These are phyloP conservation scores for Acacia melanoxylon DNA, from an alignment of 306 rosid species.

Conservation along the genomic window DNA sequence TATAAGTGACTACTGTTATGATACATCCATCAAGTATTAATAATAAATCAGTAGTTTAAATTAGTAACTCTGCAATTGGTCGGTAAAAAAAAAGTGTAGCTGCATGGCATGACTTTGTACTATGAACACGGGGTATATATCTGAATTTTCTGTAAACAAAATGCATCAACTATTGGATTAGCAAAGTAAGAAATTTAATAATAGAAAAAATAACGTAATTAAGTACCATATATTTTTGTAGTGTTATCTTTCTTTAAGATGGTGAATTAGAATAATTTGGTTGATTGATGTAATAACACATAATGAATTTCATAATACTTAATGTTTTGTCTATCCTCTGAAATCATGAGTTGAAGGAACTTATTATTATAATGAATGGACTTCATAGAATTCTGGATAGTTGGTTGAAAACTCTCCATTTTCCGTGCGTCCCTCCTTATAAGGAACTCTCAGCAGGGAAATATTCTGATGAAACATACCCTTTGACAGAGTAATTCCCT, in stretches of 20 bases:
- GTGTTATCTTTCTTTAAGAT: neutral
- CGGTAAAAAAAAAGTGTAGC: neutral
- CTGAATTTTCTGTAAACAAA: conserved; percentile 12
- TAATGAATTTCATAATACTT: neutral
- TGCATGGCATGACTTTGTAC: neutral
- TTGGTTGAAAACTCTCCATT: neutral
- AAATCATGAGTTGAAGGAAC: neutral
- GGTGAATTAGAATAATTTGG: neutral
- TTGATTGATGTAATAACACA: neutral
- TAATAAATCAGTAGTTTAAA: neutral
- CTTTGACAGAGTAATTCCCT: neutral
- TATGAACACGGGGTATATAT: neutral
- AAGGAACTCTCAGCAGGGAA: neutral
- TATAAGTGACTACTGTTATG: neutral
- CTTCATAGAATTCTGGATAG: neutral
- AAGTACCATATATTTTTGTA: neutral
- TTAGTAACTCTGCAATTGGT: neutral
- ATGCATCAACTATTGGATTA: conserved; percentile 1
- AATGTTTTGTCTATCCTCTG: neutral
- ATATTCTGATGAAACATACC: neutral
- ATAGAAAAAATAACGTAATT: neutral
- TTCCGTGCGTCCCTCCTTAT: neutral
- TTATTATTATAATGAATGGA: neutral
- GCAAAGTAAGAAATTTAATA: neutral
- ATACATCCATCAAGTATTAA: neutral